Base-by-base conservation (phyloP, 73 alveolate genomes). In the Stentor coeruleus region DNA sequence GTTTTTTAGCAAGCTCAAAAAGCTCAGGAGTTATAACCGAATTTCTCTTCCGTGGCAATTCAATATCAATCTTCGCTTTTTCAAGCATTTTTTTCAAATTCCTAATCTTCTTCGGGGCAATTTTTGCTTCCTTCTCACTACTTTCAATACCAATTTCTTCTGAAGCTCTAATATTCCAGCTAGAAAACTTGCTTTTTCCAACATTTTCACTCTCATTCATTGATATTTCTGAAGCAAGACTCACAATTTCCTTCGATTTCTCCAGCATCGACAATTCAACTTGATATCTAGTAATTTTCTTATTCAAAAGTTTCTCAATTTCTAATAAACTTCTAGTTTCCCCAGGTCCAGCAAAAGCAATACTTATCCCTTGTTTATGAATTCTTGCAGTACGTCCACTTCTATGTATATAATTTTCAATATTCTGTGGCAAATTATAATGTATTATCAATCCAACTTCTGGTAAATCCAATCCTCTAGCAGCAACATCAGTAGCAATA, bases 341-440 rank as follows among this genome's bases (percentile, higher is more conserved):
- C 20, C 40, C n/a, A 20, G 98, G 98, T 57, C 98, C 98, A 11
- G 95, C 81, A 35, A 97, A 83, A 59, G 98, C 90, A 35, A 95
- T 79, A 31, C 93, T 90, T 35, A 79, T 87, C 39, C 99, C 99
- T 66, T 88, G 91, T 38, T 86, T 91, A 39, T 94, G 93, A 35
- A 97, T 96, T 77, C 99, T 89, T 26, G 99, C 99, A 38, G 99
- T 97, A 75, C 99, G 89, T 40, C 99, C 99, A 75, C 99, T 90
- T 86, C 99, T 88, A 84, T 97, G 99, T 20, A 97, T 92, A 85
- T 94, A 97, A 28, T 94, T 93, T 77, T 97, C 99, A 38, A 98
- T 94, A 77, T 92, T 93, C 35, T 84, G 85, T 3, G 99, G 99
- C 59, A 97, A 87, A 73, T 95, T 93, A 83, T 92, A 97, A 85